phyloP scores from a whole-genome alignment of 2,329 filamentous ascomycete species.

The Cryoendolithus antarcticus region DNA sequence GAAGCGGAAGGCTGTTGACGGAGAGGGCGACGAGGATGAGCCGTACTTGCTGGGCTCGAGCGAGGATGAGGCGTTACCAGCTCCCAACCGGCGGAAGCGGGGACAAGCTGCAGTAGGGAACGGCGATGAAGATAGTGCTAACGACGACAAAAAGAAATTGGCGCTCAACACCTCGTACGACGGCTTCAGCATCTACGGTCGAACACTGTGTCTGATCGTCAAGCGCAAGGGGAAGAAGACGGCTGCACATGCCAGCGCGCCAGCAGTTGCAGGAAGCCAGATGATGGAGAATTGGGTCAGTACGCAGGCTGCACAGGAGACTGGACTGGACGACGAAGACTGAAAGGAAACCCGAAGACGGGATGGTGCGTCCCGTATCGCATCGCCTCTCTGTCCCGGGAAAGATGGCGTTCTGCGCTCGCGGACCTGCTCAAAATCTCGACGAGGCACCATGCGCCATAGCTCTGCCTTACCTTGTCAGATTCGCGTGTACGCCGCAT shows the following conservation, averaged over 20 bases:
- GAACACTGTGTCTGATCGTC: conserved; percentile 82
- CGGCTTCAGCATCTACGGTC: conserved; percentile 89
- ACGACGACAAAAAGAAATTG: conserved; percentile 81
- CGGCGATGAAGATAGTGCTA: conserved; percentile 11
- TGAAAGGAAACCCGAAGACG: neutral
- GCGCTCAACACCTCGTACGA: conserved; percentile 79
- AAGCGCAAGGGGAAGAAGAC: conserved; percentile 50
- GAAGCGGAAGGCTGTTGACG: conserved; percentile 12
- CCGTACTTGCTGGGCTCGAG: conserved; percentile 28
- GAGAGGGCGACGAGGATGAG: conserved; percentile 17
- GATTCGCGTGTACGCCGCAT: too few species aligned
- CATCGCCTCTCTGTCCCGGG: neutral
- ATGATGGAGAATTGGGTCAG: conserved; percentile 30
- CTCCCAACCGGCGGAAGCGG: conserved; percentile 17
- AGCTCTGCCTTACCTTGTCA: neutral
- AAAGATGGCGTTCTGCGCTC: neutral
- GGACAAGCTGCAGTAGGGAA: conserved; percentile 26
- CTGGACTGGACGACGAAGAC: conserved; percentile 18
- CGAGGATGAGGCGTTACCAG: conserved; percentile 22
- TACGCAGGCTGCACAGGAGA: conserved; percentile 25
- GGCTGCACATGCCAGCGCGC: conserved; percentile 10
- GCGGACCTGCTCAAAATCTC: neutral
- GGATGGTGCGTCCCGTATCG: neutral
- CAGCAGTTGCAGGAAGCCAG: conserved; percentile 20
- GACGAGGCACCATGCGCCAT: neutral